Percentiles rank a stretch among this genome's conserved stretches.
Conservation (phyloP, 2,329 filamentous ascomycete genomes). For the Davidsoniella eucalypti region DNA sequence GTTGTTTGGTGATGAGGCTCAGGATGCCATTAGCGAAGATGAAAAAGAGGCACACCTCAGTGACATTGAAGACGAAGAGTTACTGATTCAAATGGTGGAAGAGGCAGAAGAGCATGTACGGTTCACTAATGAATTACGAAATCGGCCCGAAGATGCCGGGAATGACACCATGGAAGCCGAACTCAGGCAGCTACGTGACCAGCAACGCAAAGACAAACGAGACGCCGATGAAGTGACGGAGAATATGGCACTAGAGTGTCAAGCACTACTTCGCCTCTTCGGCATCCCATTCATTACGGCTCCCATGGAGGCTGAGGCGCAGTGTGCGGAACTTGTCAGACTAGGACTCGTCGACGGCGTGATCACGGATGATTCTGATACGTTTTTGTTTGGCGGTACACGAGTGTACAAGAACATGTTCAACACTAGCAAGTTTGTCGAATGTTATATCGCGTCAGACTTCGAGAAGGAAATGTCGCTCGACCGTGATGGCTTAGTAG, state of each 20-base stretch:
- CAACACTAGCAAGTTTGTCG: slow-evolving; percentile 93
- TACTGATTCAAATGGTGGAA: slow-evolving; percentile 68
- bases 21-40: slow-evolving; percentile 3
- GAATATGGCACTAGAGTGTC: slow-evolving; percentile 90
- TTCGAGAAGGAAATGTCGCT: slow-evolving; percentile 81
- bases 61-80: slow-evolving; percentile 81
- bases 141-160: slow-evolving; percentile 52
- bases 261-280: slow-evolving; percentile 76
- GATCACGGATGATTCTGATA: slow-evolving; percentile 93
- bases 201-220: slow-evolving; percentile 89
- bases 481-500: slow-evolving; percentile 71
- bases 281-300: slow-evolving; percentile 93
- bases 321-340: slow-evolving; percentile 79
- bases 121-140: slow-evolving; percentile 76
- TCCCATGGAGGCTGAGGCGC: slow-evolving; percentile 97
- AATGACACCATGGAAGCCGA: slow-evolving; percentile 73
- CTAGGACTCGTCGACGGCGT: slow-evolving; percentile 90
- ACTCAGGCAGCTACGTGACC: slow-evolving; percentile 69
- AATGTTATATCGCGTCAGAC: slow-evolving; percentile 77
- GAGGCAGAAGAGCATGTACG: slow-evolving; percentile 90
- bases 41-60: slow-evolving; percentile 52
- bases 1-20: slow-evolving; percentile 24
- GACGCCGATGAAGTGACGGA: slow-evolving; percentile 96
- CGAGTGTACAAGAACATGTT: slow-evolving; percentile 99
- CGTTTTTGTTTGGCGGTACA: slow-evolving; percentile 90